Evolutionary conservation across 371 early-diverging fungal species (phyloP).

Genomic region (Entomophthora muscae): DNA sequence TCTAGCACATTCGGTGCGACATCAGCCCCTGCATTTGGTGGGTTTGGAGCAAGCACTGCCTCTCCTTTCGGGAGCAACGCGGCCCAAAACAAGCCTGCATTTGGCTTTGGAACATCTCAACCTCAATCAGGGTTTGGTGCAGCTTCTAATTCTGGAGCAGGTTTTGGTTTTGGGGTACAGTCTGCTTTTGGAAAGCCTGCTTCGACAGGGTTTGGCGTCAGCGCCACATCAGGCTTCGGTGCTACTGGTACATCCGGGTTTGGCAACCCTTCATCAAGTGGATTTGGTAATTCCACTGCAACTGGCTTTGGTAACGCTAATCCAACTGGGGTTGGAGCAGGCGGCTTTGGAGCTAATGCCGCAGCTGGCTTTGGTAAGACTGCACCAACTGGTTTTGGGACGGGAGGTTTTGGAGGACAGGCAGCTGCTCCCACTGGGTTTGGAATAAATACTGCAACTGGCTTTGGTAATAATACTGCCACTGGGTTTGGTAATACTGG

Average conservation of each 20-base stretch:
- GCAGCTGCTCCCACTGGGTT: conserved; percentile 4
- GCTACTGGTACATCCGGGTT: too few relatives aligned
- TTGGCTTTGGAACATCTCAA: not conserved
- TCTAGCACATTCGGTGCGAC: not conserved
- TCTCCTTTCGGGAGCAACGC: not conserved
- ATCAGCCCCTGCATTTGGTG: not conserved
- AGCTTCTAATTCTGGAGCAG: not conserved
- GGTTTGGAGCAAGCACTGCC: not conserved
- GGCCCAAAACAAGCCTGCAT: too few relatives aligned
- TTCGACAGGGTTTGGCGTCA: too few relatives aligned
- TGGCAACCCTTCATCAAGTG: too few relatives aligned
- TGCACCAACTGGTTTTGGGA: not conserved
- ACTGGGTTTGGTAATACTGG: not conserved
- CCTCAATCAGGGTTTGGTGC: not conserved
- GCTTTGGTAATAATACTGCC: not conserved
- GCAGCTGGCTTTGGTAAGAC: not conserved
- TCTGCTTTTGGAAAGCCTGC: not conserved
- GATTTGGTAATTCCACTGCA: too few relatives aligned
- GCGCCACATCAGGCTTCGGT: too few relatives aligned
- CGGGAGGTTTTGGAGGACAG: not conserved
- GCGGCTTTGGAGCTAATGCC: not conserved
- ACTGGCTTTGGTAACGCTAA: too few relatives aligned
- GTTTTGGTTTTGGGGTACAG: not conserved
- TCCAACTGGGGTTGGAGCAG: too few relatives aligned
- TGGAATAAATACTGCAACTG: not conserved